Base-by-base conservation (phyloP, 2,329 filamentous ascomycete species). In the Lachnellula hyalina region DNA sequence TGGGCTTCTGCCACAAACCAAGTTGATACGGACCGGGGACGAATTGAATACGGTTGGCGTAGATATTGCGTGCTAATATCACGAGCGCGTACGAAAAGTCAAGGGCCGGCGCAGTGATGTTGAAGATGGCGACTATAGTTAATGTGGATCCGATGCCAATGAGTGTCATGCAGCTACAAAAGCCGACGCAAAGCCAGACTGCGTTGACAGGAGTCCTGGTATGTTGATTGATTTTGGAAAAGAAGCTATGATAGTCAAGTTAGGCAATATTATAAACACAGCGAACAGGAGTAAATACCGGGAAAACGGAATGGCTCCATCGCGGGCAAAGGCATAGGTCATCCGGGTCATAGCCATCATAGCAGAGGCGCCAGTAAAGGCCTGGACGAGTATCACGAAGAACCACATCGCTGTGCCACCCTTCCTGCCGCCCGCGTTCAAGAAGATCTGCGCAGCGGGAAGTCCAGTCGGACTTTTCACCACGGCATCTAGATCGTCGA, bases 311-410 rank as follows among this genome's bases (percentile, higher is more conserved):
- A 85, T 74, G 0, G 78, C 81, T 19, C 79, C 75, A 59, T 85
- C 82, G 36, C 82, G 74, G 17, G 81, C 73, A 67, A 84, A 84
- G 2, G 82, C 82, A 66, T 80, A 84, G 1, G 79, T 79, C 79
- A 84, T 83, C 57, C 80, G 73, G 21, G 80, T 83, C 67, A 85
- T 82, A 36, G 83, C 82, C 46, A 85, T 68, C 81, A 85, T 82
- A 4, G 83, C 83, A 17, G 80, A 80, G 52, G 81, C 82, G 19
- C 82, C 81, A 7, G 83, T 85, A 70, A 86, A 85, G 66, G 83
- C 81, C 56, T 85, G 83, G 2, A 86, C 80, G 0, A 86, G 73
- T 55, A 85, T 81, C 17, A 82, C 78, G 56, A 82, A 82, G 53
- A 77, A 77, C 78, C 80, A 83, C 81, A 84, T 84, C 15, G 75